Conservation (phyloP, 495 filamentous ascomycete genomes). For the Xylaria sp. region DNA sequence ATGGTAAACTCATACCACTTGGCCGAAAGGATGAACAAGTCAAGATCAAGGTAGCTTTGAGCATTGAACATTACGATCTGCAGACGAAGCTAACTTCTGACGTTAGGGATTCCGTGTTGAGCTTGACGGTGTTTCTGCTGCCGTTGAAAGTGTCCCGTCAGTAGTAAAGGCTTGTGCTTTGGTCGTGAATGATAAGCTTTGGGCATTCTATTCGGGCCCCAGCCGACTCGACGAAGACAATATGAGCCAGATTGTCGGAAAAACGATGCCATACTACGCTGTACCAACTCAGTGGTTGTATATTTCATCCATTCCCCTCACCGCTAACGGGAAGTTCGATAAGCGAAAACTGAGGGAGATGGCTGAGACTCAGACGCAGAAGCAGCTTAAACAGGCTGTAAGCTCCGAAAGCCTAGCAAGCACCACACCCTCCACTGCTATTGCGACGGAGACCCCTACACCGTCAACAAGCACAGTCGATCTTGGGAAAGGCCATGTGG, state of each 20-base stretch:
- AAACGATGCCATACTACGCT: conserved; percentile 46
- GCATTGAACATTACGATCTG: background rate
- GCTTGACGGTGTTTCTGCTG: conserved; percentile 45
- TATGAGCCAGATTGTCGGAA: conserved; percentile 29
- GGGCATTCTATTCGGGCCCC: conserved; percentile 43
- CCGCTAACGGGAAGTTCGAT: conserved; percentile 50
- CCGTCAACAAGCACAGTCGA: conserved; percentile 20
- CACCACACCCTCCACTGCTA: conserved; percentile 6
- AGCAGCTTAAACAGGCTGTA: background rate
- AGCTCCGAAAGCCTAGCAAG: conserved; percentile 17
- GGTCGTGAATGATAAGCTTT: conserved; percentile 40
- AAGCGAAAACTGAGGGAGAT: conserved; percentile 38
- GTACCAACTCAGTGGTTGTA: conserved; percentile 39
- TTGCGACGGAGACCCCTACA: background rate
- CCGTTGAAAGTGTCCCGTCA: conserved; percentile 38
- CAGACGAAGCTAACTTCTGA: conserved; percentile 1
- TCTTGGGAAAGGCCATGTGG: conserved; percentile 18
- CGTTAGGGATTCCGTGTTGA: conserved; percentile 47
- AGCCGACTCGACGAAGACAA: conserved; percentile 24
- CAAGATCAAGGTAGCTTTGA: conserved; percentile 41
- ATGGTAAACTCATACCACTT: conserved; percentile 41
- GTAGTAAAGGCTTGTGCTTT: conserved; percentile 46
- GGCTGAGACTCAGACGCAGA: conserved; percentile 21
- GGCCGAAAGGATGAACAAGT: conserved; percentile 50
- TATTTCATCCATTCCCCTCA: conserved; percentile 39